Percentiles rank a stretch among this genome's conserved stretches.
Evolutionary conservation across 306 rosid species (phyloP).

Genomic region (Prinsepia uniflora): DNA sequence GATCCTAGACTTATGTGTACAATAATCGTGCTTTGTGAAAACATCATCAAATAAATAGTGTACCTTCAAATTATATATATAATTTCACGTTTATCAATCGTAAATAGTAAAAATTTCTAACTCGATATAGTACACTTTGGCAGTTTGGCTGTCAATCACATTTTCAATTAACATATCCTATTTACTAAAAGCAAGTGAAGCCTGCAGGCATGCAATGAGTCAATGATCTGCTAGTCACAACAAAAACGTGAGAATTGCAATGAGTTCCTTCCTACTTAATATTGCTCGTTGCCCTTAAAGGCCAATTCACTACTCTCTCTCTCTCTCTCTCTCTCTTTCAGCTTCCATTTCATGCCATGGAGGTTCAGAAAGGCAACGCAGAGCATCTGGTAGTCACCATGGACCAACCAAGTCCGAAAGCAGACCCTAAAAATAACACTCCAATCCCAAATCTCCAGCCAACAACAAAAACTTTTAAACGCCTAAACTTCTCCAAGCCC

Average conservation of each 20-base stretch:
- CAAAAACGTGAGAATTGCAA: background rate
- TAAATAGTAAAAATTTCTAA: too few relatives aligned
- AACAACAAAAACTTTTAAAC: constrained; percentile 29
- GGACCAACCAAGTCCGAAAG: constrained; percentile 24
- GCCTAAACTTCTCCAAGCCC: constrained; percentile 43
- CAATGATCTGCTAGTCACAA: background rate
- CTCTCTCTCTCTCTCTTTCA: background rate
- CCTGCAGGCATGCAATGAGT: too few relatives aligned
- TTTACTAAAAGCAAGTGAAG: too few relatives aligned
- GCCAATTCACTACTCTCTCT: background rate
- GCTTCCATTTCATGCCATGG: constrained; percentile 4
- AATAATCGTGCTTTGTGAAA: too few relatives aligned
- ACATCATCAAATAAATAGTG: too few relatives aligned
- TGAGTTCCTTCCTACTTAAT: background rate
- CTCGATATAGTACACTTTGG: too few relatives aligned
- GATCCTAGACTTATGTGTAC: too few relatives aligned
- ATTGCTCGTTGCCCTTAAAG: background rate
- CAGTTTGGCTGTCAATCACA: too few relatives aligned
- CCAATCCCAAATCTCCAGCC: constrained; percentile 10
- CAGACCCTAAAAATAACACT: background rate
- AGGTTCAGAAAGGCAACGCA: constrained; percentile 6
- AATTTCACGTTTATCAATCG: too few relatives aligned
- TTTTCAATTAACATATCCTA: too few relatives aligned
- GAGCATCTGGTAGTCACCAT: constrained; percentile 34
- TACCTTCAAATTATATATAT: too few relatives aligned